These are phyloP conservation scores for Waltergamsia citrina DNA, from an alignment of 2,329 filamentous ascomycete species.

Conservation along the genomic window DNA sequence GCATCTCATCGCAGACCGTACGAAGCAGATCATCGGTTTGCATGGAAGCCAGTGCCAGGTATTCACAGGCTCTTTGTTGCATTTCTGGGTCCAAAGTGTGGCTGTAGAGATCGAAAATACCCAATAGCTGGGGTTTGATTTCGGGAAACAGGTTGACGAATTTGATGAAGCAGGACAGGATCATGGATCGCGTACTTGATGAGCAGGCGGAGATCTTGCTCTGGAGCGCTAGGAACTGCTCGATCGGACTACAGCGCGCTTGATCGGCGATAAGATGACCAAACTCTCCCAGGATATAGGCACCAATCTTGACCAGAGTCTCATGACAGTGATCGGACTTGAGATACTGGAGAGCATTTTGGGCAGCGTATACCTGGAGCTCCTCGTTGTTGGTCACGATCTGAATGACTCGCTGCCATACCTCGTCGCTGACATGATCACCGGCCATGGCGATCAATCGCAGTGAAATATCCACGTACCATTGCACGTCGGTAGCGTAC, in stretches of 20 bases:
- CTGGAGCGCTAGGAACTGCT: conserved; percentile 90
- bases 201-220: conserved; percentile 84
- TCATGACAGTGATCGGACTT: conserved; percentile 93
- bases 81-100: conserved; percentile 92
- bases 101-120: conserved; percentile 85
- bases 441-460: conserved; percentile 92
- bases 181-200: conserved; percentile 82
- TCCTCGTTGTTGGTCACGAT: conserved; percentile 99
- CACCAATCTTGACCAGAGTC: conserved; percentile 94
- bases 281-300: conserved; percentile 93
- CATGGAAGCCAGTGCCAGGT: conserved; percentile 74
- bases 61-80: conserved; percentile 94
- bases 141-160: conserved; percentile 98
- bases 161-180: conserved; percentile 92
- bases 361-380: conserved; percentile 89
- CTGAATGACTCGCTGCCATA: conserved; percentile 97
- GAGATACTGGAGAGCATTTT: conserved; percentile 85
- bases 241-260: conserved; percentile 86
- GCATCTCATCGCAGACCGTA: conserved; percentile 97
- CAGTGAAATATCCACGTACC: conserved; percentile 97
- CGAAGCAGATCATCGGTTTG: conserved; percentile 85
- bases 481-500: conserved; percentile 95
- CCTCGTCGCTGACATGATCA: conserved; percentile 96
- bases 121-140: conserved; percentile 89
- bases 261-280: conserved; percentile 93